These are phyloP conservation scores for Macrolepiota fuliginosa DNA, from an alignment of 768 basidiomycete genomes.

Conservation along the genomic window DNA sequence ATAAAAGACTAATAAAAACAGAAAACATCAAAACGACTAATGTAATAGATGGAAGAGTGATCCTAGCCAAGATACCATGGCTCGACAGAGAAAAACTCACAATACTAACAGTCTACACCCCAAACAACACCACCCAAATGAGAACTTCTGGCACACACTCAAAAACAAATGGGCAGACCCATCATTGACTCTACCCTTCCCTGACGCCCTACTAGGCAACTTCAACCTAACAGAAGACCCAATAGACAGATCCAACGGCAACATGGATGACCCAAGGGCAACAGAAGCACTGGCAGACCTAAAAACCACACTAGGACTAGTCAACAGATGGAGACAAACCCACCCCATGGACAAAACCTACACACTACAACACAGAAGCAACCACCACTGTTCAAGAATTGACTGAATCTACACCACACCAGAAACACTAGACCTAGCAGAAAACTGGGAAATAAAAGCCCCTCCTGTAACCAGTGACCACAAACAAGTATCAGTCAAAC, in stretches of 20 bases:
- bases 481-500: too few relatives aligned
- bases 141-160: constrained; percentile 29
- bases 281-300: constrained; percentile 18
- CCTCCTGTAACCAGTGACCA: too few relatives aligned
- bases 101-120: constrained; percentile 36
- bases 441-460: too few relatives aligned
- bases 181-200: constrained; percentile 13
- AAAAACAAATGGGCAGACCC: constrained; percentile 5
- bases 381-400: too few relatives aligned
- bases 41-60: constrained; percentile 27
- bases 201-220: too few relatives aligned
- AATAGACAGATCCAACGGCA: constrained; percentile 26
- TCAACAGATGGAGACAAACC: constrained; percentile 27
- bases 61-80: constrained; percentile 17
- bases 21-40: constrained; percentile 5
- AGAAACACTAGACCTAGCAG: too few relatives aligned
- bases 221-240: constrained; percentile 38
- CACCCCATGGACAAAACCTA: constrained; percentile 18
- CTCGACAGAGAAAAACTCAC: not conserved
- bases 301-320: constrained; percentile 11
- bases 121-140: constrained; percentile 25
- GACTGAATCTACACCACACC: too few relatives aligned
- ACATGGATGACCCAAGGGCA: constrained; percentile 14
- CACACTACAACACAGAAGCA: constrained; percentile 20
- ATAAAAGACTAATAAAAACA: constrained; percentile 23